phyloP scores from a whole-genome alignment of 2,329 filamentous ascomycete genomes.

The Aspergillus cejpii region DNA sequence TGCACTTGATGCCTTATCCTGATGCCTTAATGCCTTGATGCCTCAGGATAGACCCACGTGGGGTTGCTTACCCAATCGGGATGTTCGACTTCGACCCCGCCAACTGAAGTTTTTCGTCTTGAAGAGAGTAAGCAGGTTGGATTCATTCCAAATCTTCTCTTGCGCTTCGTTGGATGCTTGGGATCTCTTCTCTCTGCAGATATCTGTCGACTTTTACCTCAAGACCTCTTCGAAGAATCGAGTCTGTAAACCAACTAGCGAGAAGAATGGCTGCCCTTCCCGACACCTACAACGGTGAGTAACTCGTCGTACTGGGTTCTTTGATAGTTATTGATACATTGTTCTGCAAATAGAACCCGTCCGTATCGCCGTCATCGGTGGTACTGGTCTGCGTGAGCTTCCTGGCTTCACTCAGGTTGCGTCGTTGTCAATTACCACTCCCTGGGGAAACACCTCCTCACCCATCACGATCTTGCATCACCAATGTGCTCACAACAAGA shows the following conservation, averaged over 20 bases:
- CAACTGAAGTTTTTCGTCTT: neutral
- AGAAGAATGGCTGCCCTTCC: slow-evolving; percentile 50
- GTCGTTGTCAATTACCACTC: slow-evolving; percentile 66
- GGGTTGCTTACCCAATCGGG: slow-evolving; percentile 23
- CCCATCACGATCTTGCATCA: slow-evolving; percentile 85
- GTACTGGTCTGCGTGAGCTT: slow-evolving; percentile 83
- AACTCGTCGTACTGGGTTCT: neutral
- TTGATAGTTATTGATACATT: neutral
- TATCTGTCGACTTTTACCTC: slow-evolving; percentile 19
- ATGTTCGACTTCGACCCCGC: slow-evolving; percentile 16
- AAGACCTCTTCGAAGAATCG: slow-evolving; percentile 27
- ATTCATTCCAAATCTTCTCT: slow-evolving; percentile 13
- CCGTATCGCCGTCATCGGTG: slow-evolving; percentile 83
- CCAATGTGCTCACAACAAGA: slow-evolving; percentile 60
- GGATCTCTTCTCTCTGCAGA: slow-evolving; percentile 5
- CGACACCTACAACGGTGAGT: slow-evolving; percentile 53
- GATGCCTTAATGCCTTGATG: slow-evolving; percentile 8
- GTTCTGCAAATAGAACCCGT: slow-evolving; percentile 47
- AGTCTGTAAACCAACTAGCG: slow-evolving; percentile 30
- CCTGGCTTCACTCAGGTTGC: slow-evolving; percentile 82
- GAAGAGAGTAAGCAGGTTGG: slow-evolving; percentile 10
- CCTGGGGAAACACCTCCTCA: slow-evolving; percentile 76
- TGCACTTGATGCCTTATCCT: neutral
- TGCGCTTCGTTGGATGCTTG: slow-evolving; percentile 1
- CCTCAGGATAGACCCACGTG: slow-evolving; percentile 23